Percentiles rank a stretch among this genome's conserved stretches.
Evolutionary conservation across 1,139 yeast species (phyloP).

Genomic region (Blastobotrys petasosporus): DNA sequence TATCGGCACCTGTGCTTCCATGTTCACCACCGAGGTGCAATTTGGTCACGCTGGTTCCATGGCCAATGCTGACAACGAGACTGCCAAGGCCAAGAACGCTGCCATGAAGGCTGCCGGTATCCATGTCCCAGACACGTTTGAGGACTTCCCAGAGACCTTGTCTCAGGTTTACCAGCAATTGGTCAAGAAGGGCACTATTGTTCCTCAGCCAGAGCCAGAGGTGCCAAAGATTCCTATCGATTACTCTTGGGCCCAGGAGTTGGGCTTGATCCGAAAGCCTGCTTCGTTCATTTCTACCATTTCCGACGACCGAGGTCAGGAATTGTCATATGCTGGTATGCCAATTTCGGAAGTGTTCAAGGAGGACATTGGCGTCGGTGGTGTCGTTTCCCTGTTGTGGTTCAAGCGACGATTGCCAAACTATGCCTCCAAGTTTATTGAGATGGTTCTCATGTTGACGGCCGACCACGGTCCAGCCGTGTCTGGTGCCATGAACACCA

Average conservation of each 20-base stretch:
- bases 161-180: conserved; percentile 35
- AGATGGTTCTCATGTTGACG: conserved; percentile 44
- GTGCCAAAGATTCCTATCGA: conserved; percentile 45
- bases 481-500: conserved; percentile 45
- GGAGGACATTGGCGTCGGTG: conserved; percentile 45
- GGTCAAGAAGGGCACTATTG: conserved; percentile 36
- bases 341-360: conserved; percentile 44
- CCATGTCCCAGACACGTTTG: conserved; percentile 42
- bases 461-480: conserved; percentile 48
- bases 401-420: conserved; percentile 41
- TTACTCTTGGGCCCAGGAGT: conserved; percentile 45
- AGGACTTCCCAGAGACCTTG: conserved; percentile 41
- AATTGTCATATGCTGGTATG: conserved; percentile 42
- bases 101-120: conserved; percentile 45
- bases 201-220: conserved; percentile 39
- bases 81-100: conserved; percentile 40
- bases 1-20: conserved; percentile 44
- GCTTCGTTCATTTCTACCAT: conserved; percentile 45
- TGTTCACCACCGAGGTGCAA: conserved; percentile 46
- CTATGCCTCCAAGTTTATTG: conserved; percentile 42
- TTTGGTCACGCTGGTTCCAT: conserved; percentile 46
- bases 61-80: conserved; percentile 43
- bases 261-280: conserved; percentile 43
- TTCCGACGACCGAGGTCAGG: conserved; percentile 45
- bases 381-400: conserved; percentile 45